Evolutionary conservation across 768 basidiomycete genomes (phyloP).

Genomic region (Lactarius pseudohatsudake): DNA sequence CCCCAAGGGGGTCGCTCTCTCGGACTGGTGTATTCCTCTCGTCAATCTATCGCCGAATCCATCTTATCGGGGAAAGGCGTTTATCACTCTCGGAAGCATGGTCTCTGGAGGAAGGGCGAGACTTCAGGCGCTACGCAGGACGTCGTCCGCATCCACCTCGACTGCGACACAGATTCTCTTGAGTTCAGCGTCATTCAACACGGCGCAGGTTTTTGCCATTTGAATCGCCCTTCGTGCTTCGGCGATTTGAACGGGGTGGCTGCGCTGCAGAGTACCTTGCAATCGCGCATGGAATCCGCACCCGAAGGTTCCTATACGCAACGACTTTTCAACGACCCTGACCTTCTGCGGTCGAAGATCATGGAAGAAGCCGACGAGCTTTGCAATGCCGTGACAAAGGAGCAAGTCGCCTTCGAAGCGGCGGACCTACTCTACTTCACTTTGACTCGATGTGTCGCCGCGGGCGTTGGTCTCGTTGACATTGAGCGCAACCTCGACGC

Average conservation of each 20-base stretch:
- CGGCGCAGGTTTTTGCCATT: conserved; percentile 92
- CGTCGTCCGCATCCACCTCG: conserved; percentile 74
- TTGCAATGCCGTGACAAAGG: conserved; percentile 73
- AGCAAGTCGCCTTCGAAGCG: conserved; percentile 91
- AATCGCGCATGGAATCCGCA: conserved; percentile 66
- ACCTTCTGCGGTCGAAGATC: conserved; percentile 87
- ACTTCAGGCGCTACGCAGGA: conserved; percentile 93
- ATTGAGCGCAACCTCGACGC: conserved; percentile 80
- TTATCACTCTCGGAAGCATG: conserved; percentile 95
- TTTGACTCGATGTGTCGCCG: conserved; percentile 76
- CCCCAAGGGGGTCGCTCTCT: conserved; percentile 69
- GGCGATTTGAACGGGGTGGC: conserved; percentile 76
- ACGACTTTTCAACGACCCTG: conserved; percentile 77
- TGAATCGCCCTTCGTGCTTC: conserved; percentile 86
- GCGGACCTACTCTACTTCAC: conserved; percentile 95
- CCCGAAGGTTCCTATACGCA: conserved; percentile 92
- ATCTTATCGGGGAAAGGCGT: conserved; percentile 88
- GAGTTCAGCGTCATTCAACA: conserved; percentile 90
- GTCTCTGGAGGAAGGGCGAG: conserved; percentile 96
- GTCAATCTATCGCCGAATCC: conserved; percentile 79
- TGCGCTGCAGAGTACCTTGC: conserved; percentile 77
- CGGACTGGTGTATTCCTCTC: conserved; percentile 94
- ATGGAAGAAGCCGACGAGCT: conserved; percentile 98
- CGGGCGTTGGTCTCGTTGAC: conserved; percentile 80
- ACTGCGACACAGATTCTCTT: conserved; percentile 92